Base-by-base conservation (phyloP, 768 basidiomycete species). In the Saitozyma sp. region DNA sequence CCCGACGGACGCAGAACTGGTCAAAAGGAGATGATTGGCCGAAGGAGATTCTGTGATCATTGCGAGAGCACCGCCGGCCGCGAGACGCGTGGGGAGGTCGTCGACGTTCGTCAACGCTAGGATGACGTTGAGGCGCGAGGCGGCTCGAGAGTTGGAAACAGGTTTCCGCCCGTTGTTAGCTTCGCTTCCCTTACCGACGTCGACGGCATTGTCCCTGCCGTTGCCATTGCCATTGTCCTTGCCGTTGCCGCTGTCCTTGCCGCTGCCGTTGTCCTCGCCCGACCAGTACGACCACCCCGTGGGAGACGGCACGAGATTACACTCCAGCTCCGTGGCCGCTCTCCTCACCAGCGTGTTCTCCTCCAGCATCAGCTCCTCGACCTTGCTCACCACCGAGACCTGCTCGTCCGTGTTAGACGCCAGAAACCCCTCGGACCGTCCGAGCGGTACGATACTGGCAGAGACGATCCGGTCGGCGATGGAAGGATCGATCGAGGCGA, bases 1-100 rank as follows among this genome's bases (percentile, higher is more conserved):
- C 48, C 41, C 3, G 41, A 17, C 19, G 40, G 50, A 8, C 87
- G 74, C n/a, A 95, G 80, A 2, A 83, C 81, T 7, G 78, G 74
- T 72, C 91, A 92, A 10, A 46, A 46, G 45, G 45, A 46, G 11
- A 3, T 46, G 3, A 6, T 13, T 17, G 45, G 86, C 86, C 39
- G 80, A 80, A 1, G 83, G 82, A 8, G 87, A 84, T 29, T 83
- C 82, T 1, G 89, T 88, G 58, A 99, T 79, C 38, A 87, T 88
- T 6, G 95, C 92, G 46, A 97, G 81, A 3, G 92, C 90, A 16
- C 94, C 95, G 0, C 90, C 87, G 1, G 94, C 91, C n/a, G 95
- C 95, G 14, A 91, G 77, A 41, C 89, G 85, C 3, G 95, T 99
- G 8, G 86, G 85, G 9, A 87, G 56, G 80, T 99, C 96, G 29